Conservation (phyloP, 768 basidiomycete species). For the Megacollybia marginata region DNA sequence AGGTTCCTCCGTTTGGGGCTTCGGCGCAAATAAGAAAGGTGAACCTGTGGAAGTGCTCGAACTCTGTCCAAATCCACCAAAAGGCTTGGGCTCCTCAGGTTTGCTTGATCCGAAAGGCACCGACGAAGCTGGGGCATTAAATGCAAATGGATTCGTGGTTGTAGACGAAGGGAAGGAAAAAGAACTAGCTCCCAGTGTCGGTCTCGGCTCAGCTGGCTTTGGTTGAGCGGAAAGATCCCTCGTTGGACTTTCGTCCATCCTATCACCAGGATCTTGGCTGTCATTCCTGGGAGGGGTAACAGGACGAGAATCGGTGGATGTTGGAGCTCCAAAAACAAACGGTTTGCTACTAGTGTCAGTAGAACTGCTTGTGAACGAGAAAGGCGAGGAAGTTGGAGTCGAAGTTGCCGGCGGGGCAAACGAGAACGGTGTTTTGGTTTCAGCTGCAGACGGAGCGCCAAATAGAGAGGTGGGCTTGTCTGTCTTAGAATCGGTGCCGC, state of each 20-base stretch:
- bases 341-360: background rate
- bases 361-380: background rate
- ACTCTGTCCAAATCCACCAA: background rate
- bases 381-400: background rate
- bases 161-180: background rate
- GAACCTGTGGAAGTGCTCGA: background rate
- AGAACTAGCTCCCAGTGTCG: background rate
- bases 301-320: background rate
- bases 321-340: background rate
- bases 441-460: no score
- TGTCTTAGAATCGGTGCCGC: no score
- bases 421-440: background rate
- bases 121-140: background rate
- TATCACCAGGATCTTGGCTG: background rate
- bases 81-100: background rate
- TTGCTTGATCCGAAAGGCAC: background rate
- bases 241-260: constrained; percentile 1
- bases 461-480: no score
- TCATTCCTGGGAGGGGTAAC: background rate
- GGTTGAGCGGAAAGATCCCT: background rate
- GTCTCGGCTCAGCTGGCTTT: background rate
- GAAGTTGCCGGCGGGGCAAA: background rate
- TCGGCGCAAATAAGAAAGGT: background rate
- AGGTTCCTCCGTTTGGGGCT: background rate
- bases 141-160: background rate